phyloP scores from a whole-genome alignment of 176 grass and related monocot species.

The Carex cristatella region DNA sequence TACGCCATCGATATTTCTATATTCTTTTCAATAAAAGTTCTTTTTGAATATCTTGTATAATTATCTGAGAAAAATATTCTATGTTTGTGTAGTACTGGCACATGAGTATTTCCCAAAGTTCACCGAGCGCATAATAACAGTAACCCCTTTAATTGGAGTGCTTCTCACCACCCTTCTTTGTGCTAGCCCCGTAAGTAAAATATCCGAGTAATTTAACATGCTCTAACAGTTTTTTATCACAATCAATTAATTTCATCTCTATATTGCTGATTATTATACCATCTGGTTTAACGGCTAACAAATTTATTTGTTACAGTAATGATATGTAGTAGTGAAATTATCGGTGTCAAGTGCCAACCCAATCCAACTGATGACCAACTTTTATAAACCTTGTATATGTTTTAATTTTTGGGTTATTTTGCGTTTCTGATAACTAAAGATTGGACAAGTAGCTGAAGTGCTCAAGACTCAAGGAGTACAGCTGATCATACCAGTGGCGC shows the following conservation, averaged over 20 bases:
- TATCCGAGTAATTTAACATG: background rate
- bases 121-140: conserved; percentile 59
- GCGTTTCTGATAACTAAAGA: conserved; percentile 37
- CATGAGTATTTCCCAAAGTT: conserved; percentile 90
- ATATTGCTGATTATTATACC: background rate
- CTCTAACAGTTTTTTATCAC: background rate
- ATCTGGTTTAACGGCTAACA: background rate
- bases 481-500: conserved; percentile 69
- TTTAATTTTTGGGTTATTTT: background rate
- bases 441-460: conserved; percentile 89
- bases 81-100: conserved; percentile 58
- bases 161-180: conserved; percentile 94
- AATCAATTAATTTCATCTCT: background rate
- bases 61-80: background rate
- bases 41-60: background rate
- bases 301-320: background rate
- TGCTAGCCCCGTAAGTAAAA: conserved; percentile 76
- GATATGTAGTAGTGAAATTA: background rate
- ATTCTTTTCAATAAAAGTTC: background rate
- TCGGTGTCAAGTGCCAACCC: background rate
- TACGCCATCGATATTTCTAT: conserved; percentile 18
- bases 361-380: background rate
- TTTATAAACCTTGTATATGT: background rate
- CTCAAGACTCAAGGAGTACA: conserved; percentile 79
- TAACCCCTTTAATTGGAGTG: conserved; percentile 84